These are phyloP conservation scores for Clavulina sp. DNA, from an alignment of 768 basidiomycete genomes.

Conservation along the genomic window DNA sequence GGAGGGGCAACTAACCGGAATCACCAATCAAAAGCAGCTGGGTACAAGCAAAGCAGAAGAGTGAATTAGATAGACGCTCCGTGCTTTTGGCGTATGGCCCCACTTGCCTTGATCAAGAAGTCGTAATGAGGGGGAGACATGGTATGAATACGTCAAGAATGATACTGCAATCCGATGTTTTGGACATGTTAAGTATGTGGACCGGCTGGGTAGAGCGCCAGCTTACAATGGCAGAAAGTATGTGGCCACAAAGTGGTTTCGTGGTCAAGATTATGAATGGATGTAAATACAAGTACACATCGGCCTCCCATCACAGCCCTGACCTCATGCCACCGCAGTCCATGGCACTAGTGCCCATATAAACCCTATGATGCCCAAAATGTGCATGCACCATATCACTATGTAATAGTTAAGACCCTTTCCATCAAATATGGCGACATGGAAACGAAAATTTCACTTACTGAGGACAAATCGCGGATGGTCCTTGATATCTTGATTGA, in stretches of 20 bases:
- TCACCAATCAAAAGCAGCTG: constrained; percentile 92
- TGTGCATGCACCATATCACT: constrained; percentile 42
- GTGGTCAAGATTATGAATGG: too few species aligned
- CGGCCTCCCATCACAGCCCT: too few species aligned
- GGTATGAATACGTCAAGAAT: neutral
- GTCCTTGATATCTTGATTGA: constrained; percentile 33
- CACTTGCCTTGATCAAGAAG: constrained; percentile 73
- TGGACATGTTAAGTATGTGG: too few species aligned
- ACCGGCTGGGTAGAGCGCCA: too few species aligned
- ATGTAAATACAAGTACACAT: too few species aligned
- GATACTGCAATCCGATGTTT: too few species aligned
- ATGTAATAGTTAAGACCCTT: constrained; percentile 6
- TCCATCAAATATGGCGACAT: constrained; percentile 8
- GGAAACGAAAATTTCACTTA: constrained; percentile 23
- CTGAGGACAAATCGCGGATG: constrained; percentile 36
- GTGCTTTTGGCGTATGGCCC: constrained; percentile 10
- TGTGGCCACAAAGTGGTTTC: too few species aligned
- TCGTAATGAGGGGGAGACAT: constrained; percentile 95
- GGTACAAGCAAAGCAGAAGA: constrained; percentile 12
- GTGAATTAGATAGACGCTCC: constrained; percentile 6
- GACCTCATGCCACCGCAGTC: constrained; percentile 26
- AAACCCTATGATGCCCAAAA: constrained; percentile 43
- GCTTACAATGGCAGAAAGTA: too few species aligned
- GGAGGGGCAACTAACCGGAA: constrained; percentile 44
- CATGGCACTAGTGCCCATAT: constrained; percentile 32